Base-by-base conservation (phyloP, 768 basidiomycete species). In the Hericium erinaceus region DNA sequence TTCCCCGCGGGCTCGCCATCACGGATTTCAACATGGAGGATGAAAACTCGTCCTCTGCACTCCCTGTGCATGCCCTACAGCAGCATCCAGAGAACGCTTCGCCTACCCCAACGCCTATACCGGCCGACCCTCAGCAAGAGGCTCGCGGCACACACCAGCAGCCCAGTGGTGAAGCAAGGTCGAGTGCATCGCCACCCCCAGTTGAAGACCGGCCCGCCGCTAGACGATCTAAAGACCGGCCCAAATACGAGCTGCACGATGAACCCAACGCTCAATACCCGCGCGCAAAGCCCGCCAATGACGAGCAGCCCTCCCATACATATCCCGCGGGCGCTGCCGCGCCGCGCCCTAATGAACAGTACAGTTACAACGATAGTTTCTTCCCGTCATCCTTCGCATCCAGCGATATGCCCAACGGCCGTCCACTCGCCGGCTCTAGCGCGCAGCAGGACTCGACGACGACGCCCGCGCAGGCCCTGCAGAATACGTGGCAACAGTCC, bases 1-100 rank as follows among this genome's bases (percentile, higher is more conserved):
- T 82, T 70, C 73, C 82, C 53, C 76, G 75, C 64, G 71, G 76
- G 44, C 74, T 85, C 58, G 66, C 74, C 41, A 76, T 84, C 68
- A 73, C 79, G 57, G 84, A 85, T 57, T 74, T 81, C 60, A 82
- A 84, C 69, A 78, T 81, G 68, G 75, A 77, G 64, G 85, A 85
- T 33, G 33, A 33, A 33, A 73, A 80, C 78, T 66, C 76, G 85
- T 66, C 84, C 85, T 62, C 73, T 16, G 57, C 73, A 51, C 64
- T 73, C 18, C 57, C 69, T 33, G 53, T 65, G 22, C 49, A 52
- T 58, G 49, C 59, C 58, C 48, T 52, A 54, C 48, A 51, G 6
- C 44, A 46, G 44, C n/a, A n/a, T 46, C 12, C 44, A 33, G 33
- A 33, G 8, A 33, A 33, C 9, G 33, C 33, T 33, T 33, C 33